These are phyloP conservation scores for Flaveria bidentis DNA, from an alignment of 129 eudicot species.

Conservation along the genomic window DNA sequence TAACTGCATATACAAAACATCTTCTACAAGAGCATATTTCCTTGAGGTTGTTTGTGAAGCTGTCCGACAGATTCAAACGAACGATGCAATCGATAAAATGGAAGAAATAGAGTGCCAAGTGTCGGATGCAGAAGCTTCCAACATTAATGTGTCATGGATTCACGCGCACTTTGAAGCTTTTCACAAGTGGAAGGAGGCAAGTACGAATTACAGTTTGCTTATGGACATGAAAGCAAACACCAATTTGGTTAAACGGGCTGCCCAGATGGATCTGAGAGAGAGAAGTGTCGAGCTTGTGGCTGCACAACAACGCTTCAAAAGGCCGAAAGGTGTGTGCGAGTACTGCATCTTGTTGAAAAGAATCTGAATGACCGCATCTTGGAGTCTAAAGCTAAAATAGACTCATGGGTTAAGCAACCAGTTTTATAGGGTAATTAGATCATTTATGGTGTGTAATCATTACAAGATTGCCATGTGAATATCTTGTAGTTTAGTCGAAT, in stretches of 20 bases:
- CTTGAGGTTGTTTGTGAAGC: conserved; percentile 37
- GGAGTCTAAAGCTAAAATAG: conserved; percentile 25
- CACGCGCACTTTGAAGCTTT: neutral
- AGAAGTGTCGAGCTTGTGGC: conserved; percentile 29
- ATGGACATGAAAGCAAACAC: conserved; percentile 24
- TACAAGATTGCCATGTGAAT: neutral
- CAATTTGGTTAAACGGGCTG: conserved; percentile 28
- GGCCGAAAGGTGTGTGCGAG: conserved; percentile 38
- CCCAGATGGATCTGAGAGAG: conserved; percentile 34
- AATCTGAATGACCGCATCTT: conserved; percentile 32
- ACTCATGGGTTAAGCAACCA: conserved; percentile 25
- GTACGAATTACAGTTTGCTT: conserved; percentile 2
- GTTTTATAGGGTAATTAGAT: conserved; percentile 2
- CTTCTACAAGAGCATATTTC: conserved; percentile 23
- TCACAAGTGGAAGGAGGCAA: conserved; percentile 7
- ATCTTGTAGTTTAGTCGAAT: neutral
- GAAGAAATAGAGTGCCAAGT: conserved; percentile 27
- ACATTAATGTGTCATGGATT: conserved; percentile 37
- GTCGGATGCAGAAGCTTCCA: conserved; percentile 31
- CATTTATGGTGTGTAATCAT: neutral
- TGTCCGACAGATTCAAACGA: conserved; percentile 22
- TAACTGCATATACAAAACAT: conserved; percentile 20
- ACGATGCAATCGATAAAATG: neutral
- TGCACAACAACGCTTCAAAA: conserved; percentile 28
- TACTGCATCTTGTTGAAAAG: conserved; percentile 31